Evolutionary conservation across 2,329 filamentous ascomycete genomes (phyloP), one percentile per base, ranked within the genome.

Genomic region (Fusarium sp.): DNA sequence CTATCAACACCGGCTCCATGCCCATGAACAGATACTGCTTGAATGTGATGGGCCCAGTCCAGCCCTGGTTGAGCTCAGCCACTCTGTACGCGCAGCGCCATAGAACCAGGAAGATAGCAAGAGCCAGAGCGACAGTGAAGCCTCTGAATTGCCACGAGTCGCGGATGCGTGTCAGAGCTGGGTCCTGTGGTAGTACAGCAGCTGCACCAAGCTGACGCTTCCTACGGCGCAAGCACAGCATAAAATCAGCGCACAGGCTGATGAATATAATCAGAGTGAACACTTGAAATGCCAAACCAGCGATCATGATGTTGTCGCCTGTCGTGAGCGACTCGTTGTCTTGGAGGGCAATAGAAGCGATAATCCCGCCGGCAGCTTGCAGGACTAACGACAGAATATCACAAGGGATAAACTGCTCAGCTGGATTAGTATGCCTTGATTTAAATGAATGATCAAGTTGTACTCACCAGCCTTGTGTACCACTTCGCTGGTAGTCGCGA

Each of bases 51-150:
- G 46, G 46, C 14, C 46, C 46, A n/a, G 32, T 49, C 46, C 46
- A 49, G 8, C 46, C 46, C 13, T 49, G 46, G 10, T 49, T 49
- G 6, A 49, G 46, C 22, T 49, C 46, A 4, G 46, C 46, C n/a
- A 49, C 46, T 49, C 46, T 37, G 46, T 49, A 49, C 8, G 46
- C 13, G 22, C 46, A 49, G 11, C 46, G 46, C 46, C 46, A 49
- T 15, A 49, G 32, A 19, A 49, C 22, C 10, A 49, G 9, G 1
- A 49, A 5, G 19, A 49, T 14, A 37, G 46, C 46, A 37, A 49
- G 20, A 9, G 32, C 46, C 6, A 49, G 20, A 25, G 46, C 46
- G 14, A 49, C 5, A 2, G 20, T 49, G 20, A 49, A 49, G 10
- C 46, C 46, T 17, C 7, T 37, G 46, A 49, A 49, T 13, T 37